phyloP scores from a whole-genome alignment of 345 rosid species.

The Citrus australasica region DNA sequence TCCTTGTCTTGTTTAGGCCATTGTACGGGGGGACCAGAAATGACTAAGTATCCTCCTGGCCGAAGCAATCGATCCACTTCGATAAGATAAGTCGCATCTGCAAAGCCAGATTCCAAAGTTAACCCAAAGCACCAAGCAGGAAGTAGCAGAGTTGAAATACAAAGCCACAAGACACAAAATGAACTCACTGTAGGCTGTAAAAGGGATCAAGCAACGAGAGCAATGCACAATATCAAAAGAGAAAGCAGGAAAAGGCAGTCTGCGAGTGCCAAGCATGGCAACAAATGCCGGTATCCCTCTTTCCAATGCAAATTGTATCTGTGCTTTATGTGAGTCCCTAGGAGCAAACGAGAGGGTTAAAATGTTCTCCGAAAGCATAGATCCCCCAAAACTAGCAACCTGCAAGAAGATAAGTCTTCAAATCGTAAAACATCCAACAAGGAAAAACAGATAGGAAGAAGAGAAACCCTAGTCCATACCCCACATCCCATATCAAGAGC shows the following conservation, averaged over 20 bases:
- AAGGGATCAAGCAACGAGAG: conserved; percentile 91
- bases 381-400: conserved; percentile 99
- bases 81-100: conserved; percentile 90
- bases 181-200: conserved; percentile 92
- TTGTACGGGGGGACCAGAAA: conserved; percentile 98
- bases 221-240: conserved; percentile 89
- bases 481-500: conserved; percentile 99
- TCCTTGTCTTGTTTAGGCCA: conserved; percentile 98
- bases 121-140: conserved; percentile 17
- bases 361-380: conserved; percentile 67
- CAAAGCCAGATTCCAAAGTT: conserved; percentile 24
- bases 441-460: background rate
- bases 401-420: conserved; percentile 20
- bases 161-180: background rate
- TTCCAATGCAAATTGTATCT: conserved; percentile 93
- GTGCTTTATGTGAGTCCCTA: conserved; percentile 96
- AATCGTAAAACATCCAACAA: background rate
- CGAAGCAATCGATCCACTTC: conserved; percentile 93
- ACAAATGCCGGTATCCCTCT: conserved; percentile 98
- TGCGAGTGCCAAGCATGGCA: conserved; percentile 98
- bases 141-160: conserved; percentile 1
- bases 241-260: conserved; percentile 92
- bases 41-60: conserved; percentile 90
- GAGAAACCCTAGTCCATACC: conserved; percentile 38
- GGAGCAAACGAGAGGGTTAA: conserved; percentile 87